Conservation (phyloP, 2,329 filamentous ascomycete species). For the Nigrograna mackinnonii region DNA sequence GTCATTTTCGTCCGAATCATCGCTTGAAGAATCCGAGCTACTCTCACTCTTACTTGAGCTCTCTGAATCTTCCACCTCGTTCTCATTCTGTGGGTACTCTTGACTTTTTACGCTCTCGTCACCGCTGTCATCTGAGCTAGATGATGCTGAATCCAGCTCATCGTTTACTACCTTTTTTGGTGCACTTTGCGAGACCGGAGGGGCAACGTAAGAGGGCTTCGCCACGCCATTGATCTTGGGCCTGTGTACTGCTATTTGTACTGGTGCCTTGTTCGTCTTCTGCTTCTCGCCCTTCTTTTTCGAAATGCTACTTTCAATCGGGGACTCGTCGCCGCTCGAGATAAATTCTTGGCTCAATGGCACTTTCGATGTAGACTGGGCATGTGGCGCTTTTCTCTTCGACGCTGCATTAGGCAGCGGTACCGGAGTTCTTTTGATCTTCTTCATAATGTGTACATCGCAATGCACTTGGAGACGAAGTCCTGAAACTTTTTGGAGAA, state of each 20-base stretch:
- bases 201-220: conserved; percentile 13
- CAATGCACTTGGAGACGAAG: too few relatives aligned
- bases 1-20: conserved; percentile 40
- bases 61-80: conserved; percentile 10
- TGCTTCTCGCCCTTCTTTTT: conserved; percentile 20
- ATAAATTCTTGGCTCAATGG: conserved; percentile 41
- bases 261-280: conserved; percentile 11
- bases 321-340: conserved; percentile 35
- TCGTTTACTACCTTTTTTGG: conserved; percentile 24
- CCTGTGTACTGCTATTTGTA: conserved; percentile 33
- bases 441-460: too few relatives aligned
- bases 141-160: conserved; percentile 23
- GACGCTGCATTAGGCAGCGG: conserved; percentile 33
- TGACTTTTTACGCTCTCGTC: conserved; percentile 21
- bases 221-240: conserved; percentile 23
- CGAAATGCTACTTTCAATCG: conserved; percentile 19
- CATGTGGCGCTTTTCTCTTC: conserved; percentile 25
- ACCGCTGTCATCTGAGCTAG: conserved; percentile 26
- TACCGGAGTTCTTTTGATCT: conserved; percentile 37
- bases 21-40: conserved; percentile 37
- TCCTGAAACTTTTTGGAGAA: conserved; percentile 32
- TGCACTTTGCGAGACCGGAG: conserved; percentile 15
- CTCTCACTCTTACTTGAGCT: conserved; percentile 16
- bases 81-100: conserved; percentile 16
- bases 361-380: conserved; percentile 20